phyloP scores from a whole-genome alignment of 768 basidiomycete genomes.

The Sutorius australiensis region DNA sequence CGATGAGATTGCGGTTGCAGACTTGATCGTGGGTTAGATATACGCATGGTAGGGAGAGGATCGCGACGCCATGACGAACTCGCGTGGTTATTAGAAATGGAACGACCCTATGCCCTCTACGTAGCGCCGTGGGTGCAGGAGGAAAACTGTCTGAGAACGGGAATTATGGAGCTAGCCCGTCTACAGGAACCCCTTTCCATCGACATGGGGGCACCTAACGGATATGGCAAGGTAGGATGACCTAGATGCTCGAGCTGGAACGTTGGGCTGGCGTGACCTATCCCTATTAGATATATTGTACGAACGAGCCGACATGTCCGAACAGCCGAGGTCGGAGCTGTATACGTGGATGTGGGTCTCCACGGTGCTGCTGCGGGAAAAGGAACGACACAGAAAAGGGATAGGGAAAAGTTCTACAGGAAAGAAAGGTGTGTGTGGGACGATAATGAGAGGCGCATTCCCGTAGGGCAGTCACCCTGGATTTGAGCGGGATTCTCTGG shows the following conservation, averaged over 20 bases:
- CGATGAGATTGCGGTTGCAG: slow-evolving; percentile 14
- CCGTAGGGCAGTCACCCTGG: slow-evolving; percentile 9
- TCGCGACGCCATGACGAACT: slow-evolving; percentile 7
- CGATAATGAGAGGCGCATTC: not conserved
- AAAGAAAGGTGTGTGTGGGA: not conserved
- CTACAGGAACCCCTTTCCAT: slow-evolving; percentile 22
- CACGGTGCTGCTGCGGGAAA: slow-evolving; percentile 1
- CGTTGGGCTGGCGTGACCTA: not conserved
- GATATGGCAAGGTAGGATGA: slow-evolving; percentile 13
- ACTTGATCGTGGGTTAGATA: slow-evolving; percentile 8
- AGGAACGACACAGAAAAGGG: slow-evolving; percentile 1
- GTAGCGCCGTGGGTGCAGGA: slow-evolving; percentile 6
- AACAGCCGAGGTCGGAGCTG: slow-evolving; percentile 8
- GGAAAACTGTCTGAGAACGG: slow-evolving; percentile 11
- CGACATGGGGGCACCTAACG: slow-evolving; percentile 6
- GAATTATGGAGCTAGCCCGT: slow-evolving; percentile 10
- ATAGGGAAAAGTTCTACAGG: not conserved
- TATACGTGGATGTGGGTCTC: not conserved
- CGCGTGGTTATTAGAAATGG: slow-evolving; percentile 4
- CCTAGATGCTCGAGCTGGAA: not conserved
- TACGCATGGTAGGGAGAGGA: slow-evolving; percentile 4
- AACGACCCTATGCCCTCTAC: slow-evolving; percentile 18
- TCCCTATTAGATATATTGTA: not conserved
- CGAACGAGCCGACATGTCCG: not conserved
- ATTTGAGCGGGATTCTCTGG: slow-evolving; percentile 9